Evolutionary conservation across 78 protist species (phyloP), one percentile per base, ranked within the genome.

Genomic region (Chrysochromulina tobinii): DNA sequence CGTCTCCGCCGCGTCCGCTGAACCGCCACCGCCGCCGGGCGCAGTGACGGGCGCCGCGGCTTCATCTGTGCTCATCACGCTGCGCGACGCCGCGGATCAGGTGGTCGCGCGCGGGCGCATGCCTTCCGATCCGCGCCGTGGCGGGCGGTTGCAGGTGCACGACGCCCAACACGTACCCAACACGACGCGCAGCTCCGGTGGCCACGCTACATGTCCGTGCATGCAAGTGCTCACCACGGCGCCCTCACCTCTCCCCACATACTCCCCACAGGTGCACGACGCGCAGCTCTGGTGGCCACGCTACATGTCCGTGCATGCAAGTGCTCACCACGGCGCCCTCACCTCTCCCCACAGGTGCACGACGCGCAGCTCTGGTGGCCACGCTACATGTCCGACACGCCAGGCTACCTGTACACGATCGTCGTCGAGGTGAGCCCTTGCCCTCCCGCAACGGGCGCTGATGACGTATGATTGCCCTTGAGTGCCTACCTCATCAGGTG

Each of bases 51-150:
- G 38, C 12, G 53, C 14, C 8, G 38, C n/a, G 14, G 38, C 81
- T 11, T 7, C 38, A 4, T 14, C 48, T 3, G 53, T 72, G 15
- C 81, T 72, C 57, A 25, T 72, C 81, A 72, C 81, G 38, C 81
- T 72, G 15, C 17, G 3, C 6, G 81, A 38, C 81, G 81, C 38
- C 15, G 53, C 57, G 5, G 81, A 53, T 53, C 5, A 4, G 4
- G 81, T 38, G n/a, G 81, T 72, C 53, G 81, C 81, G 57, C 38
- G 81, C 53, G 81, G 81, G 9, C 81, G 81, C 57, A 72, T 72
- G 81, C 81, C 81, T 0, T 11, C 81, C 18, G 81, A 72, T 53
- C 81, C 81, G 53, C 81, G 81, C 4, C 81, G 81, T 3, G 81
- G 81, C 48, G 81, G 81, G 53, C 4, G 53, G 81, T 61, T 72